Evolutionary conservation across 805 yeast genomes (phyloP).

Genomic region (Ogataea pilisensis): DNA sequence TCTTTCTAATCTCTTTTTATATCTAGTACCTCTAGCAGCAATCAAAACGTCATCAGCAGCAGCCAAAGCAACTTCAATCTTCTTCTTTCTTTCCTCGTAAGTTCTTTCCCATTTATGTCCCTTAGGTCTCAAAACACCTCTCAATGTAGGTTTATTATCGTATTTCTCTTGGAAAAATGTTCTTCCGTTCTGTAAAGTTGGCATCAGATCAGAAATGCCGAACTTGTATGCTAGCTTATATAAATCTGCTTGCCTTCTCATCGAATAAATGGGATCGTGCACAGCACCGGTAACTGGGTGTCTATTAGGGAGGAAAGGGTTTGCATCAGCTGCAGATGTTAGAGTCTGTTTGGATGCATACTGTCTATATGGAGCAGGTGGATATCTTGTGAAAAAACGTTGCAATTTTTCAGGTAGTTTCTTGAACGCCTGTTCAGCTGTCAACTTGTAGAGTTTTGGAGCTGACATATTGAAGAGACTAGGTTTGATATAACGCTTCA

Average conservation of each 20-base stretch:
- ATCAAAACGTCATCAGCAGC: conserved; percentile 64
- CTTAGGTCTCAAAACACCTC: conserved; percentile 75
- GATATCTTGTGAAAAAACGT: conserved; percentile 73
- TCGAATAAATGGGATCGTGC: conserved; percentile 74
- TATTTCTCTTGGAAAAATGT: conserved; percentile 78
- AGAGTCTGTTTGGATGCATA: conserved; percentile 64
- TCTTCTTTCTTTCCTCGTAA: conserved; percentile 51
- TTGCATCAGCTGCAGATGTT: conserved; percentile 64
- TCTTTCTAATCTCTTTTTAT: conserved; percentile 40
- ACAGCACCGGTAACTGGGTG: conserved; percentile 76
- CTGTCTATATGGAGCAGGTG: conserved; percentile 73
- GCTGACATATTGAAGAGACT: not conserved
- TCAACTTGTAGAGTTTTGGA: conserved; percentile 2
- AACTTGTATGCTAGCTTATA: conserved; percentile 77
- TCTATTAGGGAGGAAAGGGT: conserved; percentile 83
- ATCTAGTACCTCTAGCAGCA: conserved; percentile 57
- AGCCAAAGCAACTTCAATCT: conserved; percentile 61
- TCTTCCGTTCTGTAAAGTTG: conserved; percentile 56
- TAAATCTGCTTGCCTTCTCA: conserved; percentile 77
- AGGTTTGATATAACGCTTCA: no score
- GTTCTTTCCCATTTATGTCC: conserved; percentile 77
- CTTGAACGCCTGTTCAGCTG: conserved; percentile 31
- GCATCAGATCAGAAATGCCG: conserved; percentile 78
- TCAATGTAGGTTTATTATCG: conserved; percentile 61
- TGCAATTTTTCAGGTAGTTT: conserved; percentile 67